These are phyloP conservation scores for Fraxinus paxiana DNA, from an alignment of 305 asterid genomes.

Conservation along the genomic window DNA sequence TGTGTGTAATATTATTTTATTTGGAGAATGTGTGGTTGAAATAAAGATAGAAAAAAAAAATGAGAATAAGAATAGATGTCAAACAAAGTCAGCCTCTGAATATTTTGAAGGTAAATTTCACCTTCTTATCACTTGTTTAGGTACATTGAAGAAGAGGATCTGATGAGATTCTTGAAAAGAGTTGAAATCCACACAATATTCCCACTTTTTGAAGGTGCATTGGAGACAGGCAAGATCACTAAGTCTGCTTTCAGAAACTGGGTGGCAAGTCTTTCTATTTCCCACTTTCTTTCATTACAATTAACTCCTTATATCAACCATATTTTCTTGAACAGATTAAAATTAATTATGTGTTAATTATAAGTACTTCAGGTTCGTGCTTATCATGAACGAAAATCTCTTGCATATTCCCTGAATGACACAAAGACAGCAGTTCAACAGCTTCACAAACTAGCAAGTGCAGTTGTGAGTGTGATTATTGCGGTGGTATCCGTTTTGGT, in stretches of 20 bases:
- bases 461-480: slow-evolving; percentile 44
- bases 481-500: slow-evolving; percentile 34
- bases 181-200: slow-evolving; percentile 55
- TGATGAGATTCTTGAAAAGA: slow-evolving; percentile 47
- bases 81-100: too few relatives aligned
- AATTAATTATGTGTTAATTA: not conserved
- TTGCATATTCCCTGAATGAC: slow-evolving; percentile 59
- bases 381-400: slow-evolving; percentile 52
- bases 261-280: slow-evolving; percentile 40
- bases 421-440: slow-evolving; percentile 68
- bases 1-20: too few relatives aligned
- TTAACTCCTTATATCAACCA: not conserved
- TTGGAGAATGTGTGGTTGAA: too few relatives aligned
- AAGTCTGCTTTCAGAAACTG: slow-evolving; percentile 65
- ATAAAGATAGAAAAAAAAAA: too few relatives aligned
- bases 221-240: slow-evolving; percentile 55
- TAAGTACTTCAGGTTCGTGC: slow-evolving; percentile 48
- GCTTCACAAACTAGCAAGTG: slow-evolving; percentile 60
- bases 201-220: slow-evolving; percentile 68
- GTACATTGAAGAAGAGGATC: slow-evolving; percentile 60
- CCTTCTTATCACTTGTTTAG: slow-evolving; percentile 20
- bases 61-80: too few relatives aligned
- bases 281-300: not conserved
- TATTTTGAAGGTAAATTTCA: not conserved
- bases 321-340: not conserved